phyloP scores from a whole-genome alignment of 768 basidiomycete genomes.

The Postia placenta region DNA sequence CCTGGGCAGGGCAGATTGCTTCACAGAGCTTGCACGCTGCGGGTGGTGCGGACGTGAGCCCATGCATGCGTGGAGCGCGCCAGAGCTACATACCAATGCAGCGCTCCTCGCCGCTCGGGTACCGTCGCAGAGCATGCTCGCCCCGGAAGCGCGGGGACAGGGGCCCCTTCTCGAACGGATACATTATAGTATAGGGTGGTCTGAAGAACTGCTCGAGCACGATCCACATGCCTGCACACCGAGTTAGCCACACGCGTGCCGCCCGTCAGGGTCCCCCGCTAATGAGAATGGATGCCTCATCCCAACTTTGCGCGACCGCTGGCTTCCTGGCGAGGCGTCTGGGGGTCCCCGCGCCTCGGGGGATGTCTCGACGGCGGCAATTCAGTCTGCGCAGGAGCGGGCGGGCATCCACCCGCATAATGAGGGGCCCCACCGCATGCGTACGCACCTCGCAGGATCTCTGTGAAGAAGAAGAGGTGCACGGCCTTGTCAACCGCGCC shows the following conservation, averaged over 20 bases:
- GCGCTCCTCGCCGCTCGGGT: slow-evolving; percentile 96
- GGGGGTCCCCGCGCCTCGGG: too few relatives aligned
- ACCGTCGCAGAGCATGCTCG: slow-evolving; percentile 93
- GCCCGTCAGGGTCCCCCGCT: too few relatives aligned
- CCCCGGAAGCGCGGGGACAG: slow-evolving; percentile 97
- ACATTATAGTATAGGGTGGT: slow-evolving; percentile 97
- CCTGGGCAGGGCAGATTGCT: slow-evolving; percentile 98
- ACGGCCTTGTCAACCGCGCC: slow-evolving; percentile 95
- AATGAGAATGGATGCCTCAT: too few relatives aligned
- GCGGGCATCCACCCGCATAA: not conserved
- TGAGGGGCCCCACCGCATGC: not conserved
- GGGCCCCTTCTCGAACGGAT: slow-evolving; percentile 97
- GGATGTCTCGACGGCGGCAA: too few relatives aligned
- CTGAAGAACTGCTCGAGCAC: slow-evolving; percentile 89
- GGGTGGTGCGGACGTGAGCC: slow-evolving; percentile 1
- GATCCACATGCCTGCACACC: slow-evolving; percentile 87
- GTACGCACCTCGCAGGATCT: slow-evolving; percentile 85
- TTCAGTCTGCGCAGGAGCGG: too few relatives aligned
- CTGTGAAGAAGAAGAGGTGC: slow-evolving; percentile 97
- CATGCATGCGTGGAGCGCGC: not conserved
- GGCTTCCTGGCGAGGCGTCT: too few relatives aligned
- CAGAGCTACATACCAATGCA: slow-evolving; percentile 77
- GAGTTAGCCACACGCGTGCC: not conserved
- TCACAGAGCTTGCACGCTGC: slow-evolving; percentile 98
- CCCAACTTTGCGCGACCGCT: too few relatives aligned